Conservation (phyloP, 371 early-diverging fungal genomes). For the Smittium mucronatum region DNA sequence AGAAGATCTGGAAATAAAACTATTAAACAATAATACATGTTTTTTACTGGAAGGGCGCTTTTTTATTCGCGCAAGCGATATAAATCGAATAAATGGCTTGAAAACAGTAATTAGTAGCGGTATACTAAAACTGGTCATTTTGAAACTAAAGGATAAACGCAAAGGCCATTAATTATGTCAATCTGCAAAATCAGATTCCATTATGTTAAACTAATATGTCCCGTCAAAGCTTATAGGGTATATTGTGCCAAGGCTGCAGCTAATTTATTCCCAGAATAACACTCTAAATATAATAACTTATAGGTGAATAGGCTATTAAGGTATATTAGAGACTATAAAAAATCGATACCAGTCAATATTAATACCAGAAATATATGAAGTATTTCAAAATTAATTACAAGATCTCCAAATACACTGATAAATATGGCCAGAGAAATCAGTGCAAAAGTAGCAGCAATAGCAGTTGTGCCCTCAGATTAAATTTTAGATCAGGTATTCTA, state of each 20-base stretch:
- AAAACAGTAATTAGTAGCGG: not conserved
- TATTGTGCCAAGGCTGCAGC: not conserved
- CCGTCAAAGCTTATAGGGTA: not conserved
- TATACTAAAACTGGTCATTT: not conserved
- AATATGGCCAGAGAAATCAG: not conserved
- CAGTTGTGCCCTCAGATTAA: not conserved
- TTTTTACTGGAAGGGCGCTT: not conserved
- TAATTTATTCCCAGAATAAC: not conserved
- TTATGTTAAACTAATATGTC: not conserved
- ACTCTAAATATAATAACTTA: not conserved
- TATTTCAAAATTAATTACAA: not conserved
- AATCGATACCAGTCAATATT: not conserved
- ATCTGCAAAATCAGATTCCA: not conserved
- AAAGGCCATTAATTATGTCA: not conserved
- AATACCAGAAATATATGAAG: not conserved
- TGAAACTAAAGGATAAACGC: not conserved
- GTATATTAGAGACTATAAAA: not conserved
- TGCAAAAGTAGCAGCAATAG: not conserved
- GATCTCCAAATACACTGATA: not conserved
- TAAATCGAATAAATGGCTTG: not conserved
- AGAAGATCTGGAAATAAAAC: not conserved
- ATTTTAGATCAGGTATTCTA: not conserved
- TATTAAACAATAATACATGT: not conserved
- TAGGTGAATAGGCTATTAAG: not conserved
- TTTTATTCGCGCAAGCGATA: constrained; percentile 3